Evolutionary conservation across 2,329 filamentous ascomycete species (phyloP), one percentile per base, ranked within the genome.

Genomic region (Venturia oleaginea): DNA sequence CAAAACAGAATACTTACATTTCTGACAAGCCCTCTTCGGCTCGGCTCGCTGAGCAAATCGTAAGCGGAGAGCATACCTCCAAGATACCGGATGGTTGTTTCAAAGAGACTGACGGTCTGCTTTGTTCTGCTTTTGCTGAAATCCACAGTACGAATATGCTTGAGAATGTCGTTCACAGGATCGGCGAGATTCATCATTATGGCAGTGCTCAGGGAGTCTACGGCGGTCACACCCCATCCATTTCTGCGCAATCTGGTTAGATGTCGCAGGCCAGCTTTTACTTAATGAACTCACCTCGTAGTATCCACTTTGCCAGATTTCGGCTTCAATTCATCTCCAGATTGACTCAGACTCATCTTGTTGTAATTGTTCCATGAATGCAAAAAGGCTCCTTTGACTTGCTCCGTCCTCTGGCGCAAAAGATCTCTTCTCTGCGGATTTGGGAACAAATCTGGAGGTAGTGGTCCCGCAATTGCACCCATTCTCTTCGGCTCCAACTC

Each of bases 11-110:
- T 30, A 5, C 67, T 68, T 27, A 62, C 43, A 84, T 85, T 68
- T 54, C 63, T 57, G 51, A 67, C 64, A 71, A 83, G 68, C 87
- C 90, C 69, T 84, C 83, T 90, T 89, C 97, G 67, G 3, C 67
- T 70, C 1, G 46, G 19, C 10, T 65, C 68, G 2, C 87, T 0
- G 59, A 96, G 77, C 61, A 96, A 80, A 72, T 91, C 88, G 69
- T 90, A 88, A 4, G 80, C 64, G 2, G 91, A 90, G 11, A 96
- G 72, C 70, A 96, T 80, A 19, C 91, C 92, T 13, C 85, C 92
- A 0, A 96, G 77, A 70, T 96, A 96, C 34, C 92, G 86, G 71
- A 96, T 96, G 0, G 90, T 96, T 0, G 90, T 95, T 76, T 96
- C 92, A 70, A 96, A 96, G 8, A 96, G 76, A 46, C 88, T 93